These are phyloP conservation scores for Leishmania lainsoni DNA, from an alignment of 208 protist genomes.

Conservation along the genomic window DNA sequence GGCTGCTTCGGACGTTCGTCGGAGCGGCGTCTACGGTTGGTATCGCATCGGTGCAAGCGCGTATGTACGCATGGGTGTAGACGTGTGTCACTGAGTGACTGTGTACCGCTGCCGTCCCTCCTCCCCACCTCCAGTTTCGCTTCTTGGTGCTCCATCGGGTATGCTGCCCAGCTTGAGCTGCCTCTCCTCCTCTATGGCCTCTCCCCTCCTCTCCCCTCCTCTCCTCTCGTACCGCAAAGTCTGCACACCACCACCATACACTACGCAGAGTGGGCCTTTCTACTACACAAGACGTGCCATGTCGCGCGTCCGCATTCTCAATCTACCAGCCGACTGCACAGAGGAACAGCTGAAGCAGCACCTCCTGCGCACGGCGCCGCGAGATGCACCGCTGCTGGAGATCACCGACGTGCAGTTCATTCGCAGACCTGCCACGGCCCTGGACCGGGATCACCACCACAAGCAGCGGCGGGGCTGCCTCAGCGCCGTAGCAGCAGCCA, in stretches of 20 bases:
- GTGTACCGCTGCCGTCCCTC: not conserved
- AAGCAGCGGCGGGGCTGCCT: constrained; percentile 1
- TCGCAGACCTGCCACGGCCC: constrained; percentile 23
- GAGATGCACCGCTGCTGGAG: constrained; percentile 84
- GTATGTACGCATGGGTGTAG: not conserved
- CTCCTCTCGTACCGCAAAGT: not conserved
- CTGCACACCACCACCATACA: not conserved
- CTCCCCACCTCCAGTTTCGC: not conserved
- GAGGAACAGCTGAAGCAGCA: constrained; percentile 92
- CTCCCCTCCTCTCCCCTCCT: not conserved
- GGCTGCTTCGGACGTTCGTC: not conserved
- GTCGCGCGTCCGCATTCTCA: constrained; percentile 94
- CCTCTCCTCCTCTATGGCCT: not conserved
- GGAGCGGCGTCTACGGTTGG: not conserved
- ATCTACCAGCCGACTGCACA: constrained; percentile 93
- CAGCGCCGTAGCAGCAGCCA: not conserved
- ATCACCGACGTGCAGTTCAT: constrained; percentile 84
- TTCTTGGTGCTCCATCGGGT: not conserved
- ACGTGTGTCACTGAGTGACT: not conserved
- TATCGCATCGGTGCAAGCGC: not conserved
- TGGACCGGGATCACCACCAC: constrained; percentile 22
- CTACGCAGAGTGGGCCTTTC: not conserved
- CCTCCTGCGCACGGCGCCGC: constrained; percentile 66
- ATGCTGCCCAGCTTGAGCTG: not conserved
- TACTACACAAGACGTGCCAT: constrained; percentile 24